Evolutionary conservation across 2,329 filamentous ascomycete genomes (phyloP).

Genomic region (Alternaria ventricosa): DNA sequence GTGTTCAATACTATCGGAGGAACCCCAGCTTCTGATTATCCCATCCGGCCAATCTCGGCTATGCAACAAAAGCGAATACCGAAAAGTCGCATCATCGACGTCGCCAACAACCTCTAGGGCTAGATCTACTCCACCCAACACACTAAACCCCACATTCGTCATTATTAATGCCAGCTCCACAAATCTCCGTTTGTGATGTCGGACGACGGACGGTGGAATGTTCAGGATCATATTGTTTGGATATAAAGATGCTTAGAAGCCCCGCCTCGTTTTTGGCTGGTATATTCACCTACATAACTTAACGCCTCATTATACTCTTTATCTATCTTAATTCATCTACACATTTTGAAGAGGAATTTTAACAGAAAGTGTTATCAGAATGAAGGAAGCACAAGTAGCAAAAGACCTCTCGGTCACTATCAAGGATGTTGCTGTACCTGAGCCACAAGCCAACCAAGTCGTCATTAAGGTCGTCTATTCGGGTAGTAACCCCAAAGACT

Average conservation of each 20-base stretch:
- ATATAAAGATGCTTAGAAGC: background rate
- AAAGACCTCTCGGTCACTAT: constrained; percentile 46
- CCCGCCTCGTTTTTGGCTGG: background rate
- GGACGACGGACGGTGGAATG: background rate
- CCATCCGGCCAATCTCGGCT: background rate
- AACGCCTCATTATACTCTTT: background rate
- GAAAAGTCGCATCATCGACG: background rate
- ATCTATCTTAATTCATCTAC: background rate
- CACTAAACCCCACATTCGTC: background rate
- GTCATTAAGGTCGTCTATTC: constrained; percentile 50
- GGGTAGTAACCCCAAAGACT: constrained; percentile 58
- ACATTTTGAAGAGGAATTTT: background rate
- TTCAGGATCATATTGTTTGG: background rate
- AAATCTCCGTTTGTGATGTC: background rate
- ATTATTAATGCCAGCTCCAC: background rate
- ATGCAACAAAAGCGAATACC: background rate
- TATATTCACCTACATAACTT: background rate
- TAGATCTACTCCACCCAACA: background rate
- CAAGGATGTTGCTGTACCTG: constrained; percentile 43
- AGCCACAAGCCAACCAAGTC: constrained; percentile 43
- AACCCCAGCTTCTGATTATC: background rate
- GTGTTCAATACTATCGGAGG: background rate
- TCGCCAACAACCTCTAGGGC: background rate
- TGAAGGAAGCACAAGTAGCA: constrained; percentile 53
- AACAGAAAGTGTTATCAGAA: constrained; percentile 20